Evolutionary conservation across 2,329 filamentous ascomycete genomes (phyloP).

Genomic region (Colletotrichum chlorophyti): DNA sequence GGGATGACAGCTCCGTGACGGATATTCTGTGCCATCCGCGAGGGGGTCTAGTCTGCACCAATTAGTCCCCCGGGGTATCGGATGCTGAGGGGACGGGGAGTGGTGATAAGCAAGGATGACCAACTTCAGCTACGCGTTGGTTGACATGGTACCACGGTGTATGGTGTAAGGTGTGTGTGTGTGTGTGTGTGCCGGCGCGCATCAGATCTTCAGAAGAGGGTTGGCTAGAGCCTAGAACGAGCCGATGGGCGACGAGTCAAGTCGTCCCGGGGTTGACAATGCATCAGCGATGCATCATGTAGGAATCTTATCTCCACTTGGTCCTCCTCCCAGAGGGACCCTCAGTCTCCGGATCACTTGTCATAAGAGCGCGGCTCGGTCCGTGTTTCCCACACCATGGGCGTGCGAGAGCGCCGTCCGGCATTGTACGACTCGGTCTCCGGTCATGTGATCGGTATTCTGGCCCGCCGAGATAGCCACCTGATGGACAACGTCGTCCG

Average conservation of each 20-base stretch:
- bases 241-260: background rate
- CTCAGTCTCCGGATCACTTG: background rate
- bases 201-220: background rate
- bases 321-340: background rate
- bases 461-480: conserved; percentile 8
- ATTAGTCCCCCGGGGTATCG: too few species aligned
- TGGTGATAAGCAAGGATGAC: background rate
- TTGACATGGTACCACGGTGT: too few species aligned
- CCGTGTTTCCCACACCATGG: conserved; percentile 2
- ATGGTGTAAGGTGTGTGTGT: too few species aligned
- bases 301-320: background rate
- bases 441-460: conserved; percentile 28
- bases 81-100: too few species aligned
- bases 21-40: background rate
- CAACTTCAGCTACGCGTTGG: too few species aligned
- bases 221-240: background rate
- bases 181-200: background rate
- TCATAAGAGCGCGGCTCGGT: background rate
- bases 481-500: conserved; percentile 5
- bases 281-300: background rate
- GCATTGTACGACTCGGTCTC: background rate
- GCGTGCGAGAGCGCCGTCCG: conserved; percentile 1
- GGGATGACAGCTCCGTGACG: background rate
- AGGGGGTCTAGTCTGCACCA: too few species aligned
- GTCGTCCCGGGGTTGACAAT: background rate